Percentiles rank a stretch among this genome's conserved stretches.
Evolutionary conservation across 306 rosid species (phyloP).

Genomic region (Quercus suber): DNA sequence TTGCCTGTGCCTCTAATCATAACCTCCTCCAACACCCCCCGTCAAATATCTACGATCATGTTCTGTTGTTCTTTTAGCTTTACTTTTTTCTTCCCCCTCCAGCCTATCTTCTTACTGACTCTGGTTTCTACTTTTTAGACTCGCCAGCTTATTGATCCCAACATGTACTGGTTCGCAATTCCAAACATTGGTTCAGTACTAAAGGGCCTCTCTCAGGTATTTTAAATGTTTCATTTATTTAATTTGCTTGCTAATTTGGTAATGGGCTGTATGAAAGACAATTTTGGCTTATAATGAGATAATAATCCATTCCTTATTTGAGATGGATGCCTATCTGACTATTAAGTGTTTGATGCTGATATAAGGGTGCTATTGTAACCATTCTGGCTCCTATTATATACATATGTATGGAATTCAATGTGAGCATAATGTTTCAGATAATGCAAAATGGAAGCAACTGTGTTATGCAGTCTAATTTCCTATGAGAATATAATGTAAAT

Average conservation of each 20-base stretch:
- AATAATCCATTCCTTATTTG: too few relatives aligned
- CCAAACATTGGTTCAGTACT: constrained; percentile 86
- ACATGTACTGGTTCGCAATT: constrained; percentile 78
- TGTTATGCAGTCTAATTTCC: too few relatives aligned
- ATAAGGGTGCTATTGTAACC: too few relatives aligned
- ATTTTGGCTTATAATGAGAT: not conserved
- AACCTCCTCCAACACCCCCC: not conserved
- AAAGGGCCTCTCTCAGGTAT: constrained; percentile 87
- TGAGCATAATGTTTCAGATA: too few relatives aligned
- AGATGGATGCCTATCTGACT: too few relatives aligned
- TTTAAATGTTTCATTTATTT: constrained; percentile 5
- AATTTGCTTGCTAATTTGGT: not conserved
- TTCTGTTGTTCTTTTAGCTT: not conserved
- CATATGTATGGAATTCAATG: too few relatives aligned
- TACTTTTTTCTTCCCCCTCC: not conserved
- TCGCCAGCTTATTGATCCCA: constrained; percentile 86
- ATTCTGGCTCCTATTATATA: too few relatives aligned
- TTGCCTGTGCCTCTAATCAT: not conserved
- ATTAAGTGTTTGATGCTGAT: too few relatives aligned
- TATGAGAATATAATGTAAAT: too few relatives aligned
- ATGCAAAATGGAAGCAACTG: too few relatives aligned
- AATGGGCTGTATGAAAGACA: not conserved
- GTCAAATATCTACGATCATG: not conserved
- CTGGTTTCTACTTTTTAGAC: constrained; percentile 46
- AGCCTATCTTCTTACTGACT: constrained; percentile 10